phyloP scores from a whole-genome alignment of 2,329 filamentous ascomycete genomes.

The Aspergillus sp. region DNA sequence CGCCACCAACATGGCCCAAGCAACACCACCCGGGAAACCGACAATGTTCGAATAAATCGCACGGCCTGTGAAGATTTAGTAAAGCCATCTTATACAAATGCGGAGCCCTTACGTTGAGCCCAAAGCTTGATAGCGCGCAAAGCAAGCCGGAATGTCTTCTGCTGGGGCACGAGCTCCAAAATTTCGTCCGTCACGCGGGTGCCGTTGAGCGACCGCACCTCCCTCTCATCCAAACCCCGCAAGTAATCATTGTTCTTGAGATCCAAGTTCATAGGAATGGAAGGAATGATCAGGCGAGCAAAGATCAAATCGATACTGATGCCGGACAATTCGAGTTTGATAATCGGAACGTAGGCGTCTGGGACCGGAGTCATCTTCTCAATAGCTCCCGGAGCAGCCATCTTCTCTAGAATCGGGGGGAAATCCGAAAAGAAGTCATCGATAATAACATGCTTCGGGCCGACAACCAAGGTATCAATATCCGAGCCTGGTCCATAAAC shows the following conservation, averaged over 20 bases:
- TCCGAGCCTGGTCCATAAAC: constrained; percentile 93
- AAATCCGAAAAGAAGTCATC: constrained; percentile 93
- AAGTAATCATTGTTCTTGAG: constrained; percentile 82
- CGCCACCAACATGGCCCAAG: constrained; percentile 97
- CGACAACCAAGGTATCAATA: constrained; percentile 94
- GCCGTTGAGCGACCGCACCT: constrained; percentile 87
- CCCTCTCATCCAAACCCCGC: constrained; percentile 80
- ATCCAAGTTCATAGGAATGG: constrained; percentile 71
- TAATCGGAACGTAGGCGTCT: constrained; percentile 93
- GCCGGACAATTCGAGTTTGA: constrained; percentile 87
- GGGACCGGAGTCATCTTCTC: constrained; percentile 81
- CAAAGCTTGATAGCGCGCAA: constrained; percentile 93
- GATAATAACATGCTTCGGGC: constrained; percentile 82
- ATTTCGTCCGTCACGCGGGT: constrained; percentile 95
- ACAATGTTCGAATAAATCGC: constrained; percentile 96
- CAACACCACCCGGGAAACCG: constrained; percentile 93
- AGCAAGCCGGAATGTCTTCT: constrained; percentile 84
- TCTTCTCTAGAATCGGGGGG: constrained; percentile 73
- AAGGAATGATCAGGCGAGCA: constrained; percentile 70
- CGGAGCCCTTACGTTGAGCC: constrained; percentile 66
- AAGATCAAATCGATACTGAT: constrained; percentile 97
- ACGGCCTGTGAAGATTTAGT: constrained; percentile 52
- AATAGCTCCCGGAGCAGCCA: constrained; percentile 77
- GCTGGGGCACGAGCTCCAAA: constrained; percentile 81
- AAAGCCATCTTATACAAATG: neutral